Conservation (phyloP, 352 stramenopile species). For the Phytophthora macrochlamydospora region DNA sequence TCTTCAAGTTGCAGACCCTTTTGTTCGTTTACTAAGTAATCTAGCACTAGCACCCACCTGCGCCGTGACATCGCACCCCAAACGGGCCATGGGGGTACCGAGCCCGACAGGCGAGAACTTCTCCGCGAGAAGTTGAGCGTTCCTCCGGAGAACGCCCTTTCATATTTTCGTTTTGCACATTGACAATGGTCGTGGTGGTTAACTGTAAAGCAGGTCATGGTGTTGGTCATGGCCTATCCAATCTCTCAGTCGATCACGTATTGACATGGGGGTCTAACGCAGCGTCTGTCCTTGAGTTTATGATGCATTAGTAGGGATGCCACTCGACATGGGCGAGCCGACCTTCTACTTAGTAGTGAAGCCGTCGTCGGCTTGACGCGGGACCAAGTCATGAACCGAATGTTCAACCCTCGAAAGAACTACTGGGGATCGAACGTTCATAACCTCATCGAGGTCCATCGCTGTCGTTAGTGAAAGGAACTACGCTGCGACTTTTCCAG, state of each 20-base stretch:
- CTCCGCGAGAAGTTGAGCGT: no score
- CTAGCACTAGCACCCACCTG: no score
- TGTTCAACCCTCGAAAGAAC: not conserved
- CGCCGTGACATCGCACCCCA: no score
- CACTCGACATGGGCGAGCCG: not conserved
- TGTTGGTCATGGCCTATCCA: not conserved
- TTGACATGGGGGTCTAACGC: not conserved
- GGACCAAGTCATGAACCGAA: not conserved
- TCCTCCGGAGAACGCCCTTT: no score
- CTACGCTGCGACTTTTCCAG: not conserved
- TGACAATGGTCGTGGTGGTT: not conserved
- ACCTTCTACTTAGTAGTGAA: not conserved
- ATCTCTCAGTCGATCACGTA: not conserved
- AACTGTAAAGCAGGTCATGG: not conserved
- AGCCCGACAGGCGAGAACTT: no score
- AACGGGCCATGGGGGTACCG: no score
- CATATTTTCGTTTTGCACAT: no score
- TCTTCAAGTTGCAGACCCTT: no score
- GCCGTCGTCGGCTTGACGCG: not conserved
- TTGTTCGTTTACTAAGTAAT: no score
- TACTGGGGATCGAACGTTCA: not conserved
- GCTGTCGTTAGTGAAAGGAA: not conserved
- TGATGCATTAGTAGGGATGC: not conserved
- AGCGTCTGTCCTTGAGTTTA: not conserved
- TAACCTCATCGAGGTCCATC: not conserved